Evolutionary conservation across 164 flowering plant genomes (phyloP), one percentile per base, ranked within the genome.

Genomic region (Hamamelis virginiana): DNA sequence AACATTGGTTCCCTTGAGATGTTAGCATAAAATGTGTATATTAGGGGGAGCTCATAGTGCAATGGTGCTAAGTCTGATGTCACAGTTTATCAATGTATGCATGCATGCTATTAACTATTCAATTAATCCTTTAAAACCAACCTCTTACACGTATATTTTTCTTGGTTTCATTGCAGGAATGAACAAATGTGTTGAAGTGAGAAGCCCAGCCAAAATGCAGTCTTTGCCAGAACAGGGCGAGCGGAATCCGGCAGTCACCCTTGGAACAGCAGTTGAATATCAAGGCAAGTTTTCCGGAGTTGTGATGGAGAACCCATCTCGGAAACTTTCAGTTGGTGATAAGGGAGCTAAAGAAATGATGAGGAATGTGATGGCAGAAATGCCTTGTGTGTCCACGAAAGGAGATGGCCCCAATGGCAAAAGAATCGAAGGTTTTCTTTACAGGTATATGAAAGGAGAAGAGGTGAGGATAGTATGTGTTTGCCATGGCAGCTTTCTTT

Each of bases 401-500:
- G 91, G 86, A 21, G 80, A 76, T 70, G 98, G 98, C 0, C 91
- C 93, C 12, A 81, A 90, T 44, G 94, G 91, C 5, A 82, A 75
- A 72, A 78, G 78, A 55, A 62, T 91, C 9, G 91, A 90, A n/a
- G 97, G 98, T 1, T 83, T 94, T 67, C 80, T 94, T 8, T 90
- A 89, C 75, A 71, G 81, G 66, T 94, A 85, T 70, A 72, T 72
- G 76, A 89, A 85, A 25, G 90, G 92, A 0, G 96, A 94, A 65
- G 91, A 90, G 48, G 89, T 91, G 64, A 88, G 84, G 48, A 94
- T 94, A 33, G 87, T 94, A 3, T 94, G 98, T 67, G 88, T 90
- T 47, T 94, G 98, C 75, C 98, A 94, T 77, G 98, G 98, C 8
- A 82, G 69, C 66, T 88, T 83, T 61, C 83, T 88, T 16, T 70